Conservation (phyloP, 345 rosid genomes). For the Citropsis articulata region DNA sequence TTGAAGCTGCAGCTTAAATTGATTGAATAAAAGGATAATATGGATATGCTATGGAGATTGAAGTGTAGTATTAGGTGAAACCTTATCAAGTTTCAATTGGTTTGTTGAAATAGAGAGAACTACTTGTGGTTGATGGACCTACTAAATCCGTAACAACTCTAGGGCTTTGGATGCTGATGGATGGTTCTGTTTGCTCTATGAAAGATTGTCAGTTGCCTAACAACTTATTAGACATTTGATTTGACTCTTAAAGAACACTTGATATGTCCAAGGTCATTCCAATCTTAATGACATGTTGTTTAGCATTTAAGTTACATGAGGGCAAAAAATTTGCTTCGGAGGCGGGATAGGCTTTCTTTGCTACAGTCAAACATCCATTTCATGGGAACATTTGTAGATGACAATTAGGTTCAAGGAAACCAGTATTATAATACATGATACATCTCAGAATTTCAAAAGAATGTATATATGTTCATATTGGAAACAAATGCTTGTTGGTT, state of each 20-base stretch:
- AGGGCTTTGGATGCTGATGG: not conserved
- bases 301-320: not conserved
- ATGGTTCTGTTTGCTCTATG: not conserved
- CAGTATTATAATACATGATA: not conserved
- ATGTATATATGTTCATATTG: not conserved
- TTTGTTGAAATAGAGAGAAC: slow-evolving; percentile 12
- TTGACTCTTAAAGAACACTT: not conserved
- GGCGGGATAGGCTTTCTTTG: not conserved
- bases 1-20: not conserved
- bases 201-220: not conserved
- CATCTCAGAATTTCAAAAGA: not conserved
- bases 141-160: not conserved
- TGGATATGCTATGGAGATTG: not conserved
- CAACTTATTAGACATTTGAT: not conserved
- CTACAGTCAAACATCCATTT: not conserved
- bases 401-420: not conserved
- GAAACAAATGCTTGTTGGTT: not conserved
- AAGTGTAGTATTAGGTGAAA: slow-evolving; percentile 4
- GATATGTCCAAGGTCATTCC: not conserved
- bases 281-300: not conserved
- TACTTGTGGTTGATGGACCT: slow-evolving; percentile 15
- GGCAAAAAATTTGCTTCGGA: not conserved
- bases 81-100: not conserved
- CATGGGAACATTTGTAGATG: not conserved
- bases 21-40: not conserved